Conservation (phyloP, 1,284 basidiomycete species). For the Trichosporon asahii region DNA sequence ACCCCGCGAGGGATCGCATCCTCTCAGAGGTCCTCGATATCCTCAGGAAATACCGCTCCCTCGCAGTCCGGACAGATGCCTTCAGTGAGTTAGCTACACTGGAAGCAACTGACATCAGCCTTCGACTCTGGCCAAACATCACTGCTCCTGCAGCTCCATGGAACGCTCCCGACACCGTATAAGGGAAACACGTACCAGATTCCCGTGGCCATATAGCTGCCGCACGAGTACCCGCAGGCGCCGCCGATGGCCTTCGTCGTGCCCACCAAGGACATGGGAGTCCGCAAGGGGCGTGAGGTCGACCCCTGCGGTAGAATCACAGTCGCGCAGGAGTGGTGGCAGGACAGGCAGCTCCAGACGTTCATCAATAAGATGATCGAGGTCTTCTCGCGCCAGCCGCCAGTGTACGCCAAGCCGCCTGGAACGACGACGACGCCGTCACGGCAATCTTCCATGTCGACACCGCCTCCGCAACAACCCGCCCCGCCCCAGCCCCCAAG, state of each 20-base stretch:
- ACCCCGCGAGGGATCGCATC: constrained; percentile 60
- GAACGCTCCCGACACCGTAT: constrained; percentile 83
- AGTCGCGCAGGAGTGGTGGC: constrained; percentile 65
- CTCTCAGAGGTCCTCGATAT: constrained; percentile 65
- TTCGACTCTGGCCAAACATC: constrained; percentile 93
- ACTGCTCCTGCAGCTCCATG: constrained; percentile 82
- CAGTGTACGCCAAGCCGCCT: constrained; percentile 76
- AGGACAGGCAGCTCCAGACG: constrained; percentile 58
- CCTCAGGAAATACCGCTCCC: constrained; percentile 61
- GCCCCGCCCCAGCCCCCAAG: neutral
- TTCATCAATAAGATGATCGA: constrained; percentile 51
- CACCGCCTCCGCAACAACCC: constrained; percentile 3
- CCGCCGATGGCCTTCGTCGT: constrained; percentile 91
- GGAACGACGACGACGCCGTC: constrained; percentile 18
- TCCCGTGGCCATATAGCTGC: constrained; percentile 83
- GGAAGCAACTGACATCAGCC: constrained; percentile 55
- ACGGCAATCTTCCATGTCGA: constrained; percentile 17
- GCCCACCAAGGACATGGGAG: constrained; percentile 88
- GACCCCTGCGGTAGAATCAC: constrained; percentile 62
- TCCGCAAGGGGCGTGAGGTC: constrained; percentile 70
- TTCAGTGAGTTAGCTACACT: constrained; percentile 64
- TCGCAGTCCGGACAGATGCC: constrained; percentile 85
- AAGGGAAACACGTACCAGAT: constrained; percentile 83
- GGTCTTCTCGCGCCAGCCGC: constrained; percentile 78
- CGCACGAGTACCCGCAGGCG: constrained; percentile 71